Conservation (phyloP, 768 basidiomycete species). For the Lactifluus volemus region DNA sequence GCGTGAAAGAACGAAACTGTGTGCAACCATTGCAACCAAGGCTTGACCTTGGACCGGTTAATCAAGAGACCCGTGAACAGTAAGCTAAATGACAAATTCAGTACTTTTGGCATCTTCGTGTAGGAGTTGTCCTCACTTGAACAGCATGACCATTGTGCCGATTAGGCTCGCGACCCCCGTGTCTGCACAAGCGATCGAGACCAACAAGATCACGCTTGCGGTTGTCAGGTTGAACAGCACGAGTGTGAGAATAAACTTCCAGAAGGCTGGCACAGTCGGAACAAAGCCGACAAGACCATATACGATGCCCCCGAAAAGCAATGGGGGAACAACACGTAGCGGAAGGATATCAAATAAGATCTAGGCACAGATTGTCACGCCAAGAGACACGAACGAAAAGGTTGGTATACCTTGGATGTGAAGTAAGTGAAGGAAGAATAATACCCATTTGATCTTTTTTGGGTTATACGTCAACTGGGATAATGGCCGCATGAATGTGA, state of each 20-base stretch:
- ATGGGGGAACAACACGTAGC: conserved; percentile 86
- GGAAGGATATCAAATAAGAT: conserved; percentile 96
- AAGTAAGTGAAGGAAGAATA: conserved; percentile 98
- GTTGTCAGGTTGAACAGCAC: conserved; percentile 97
- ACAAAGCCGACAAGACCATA: conserved; percentile 95
- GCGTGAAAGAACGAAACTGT: conserved; percentile 98
- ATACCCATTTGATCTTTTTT: conserved; percentile 83
- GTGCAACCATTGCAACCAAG: conserved; percentile 74
- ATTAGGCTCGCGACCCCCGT: conserved; percentile 85
- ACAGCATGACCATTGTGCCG: conserved; percentile 95
- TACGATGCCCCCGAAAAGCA: conserved; percentile 92
- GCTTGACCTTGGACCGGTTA: conserved; percentile 79
- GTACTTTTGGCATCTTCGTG: background rate
- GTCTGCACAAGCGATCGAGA: conserved; percentile 84
- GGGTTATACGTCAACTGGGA: background rate
- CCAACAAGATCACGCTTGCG: conserved; percentile 81
- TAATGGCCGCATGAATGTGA: background rate
- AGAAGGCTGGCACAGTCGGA: conserved; percentile 80
- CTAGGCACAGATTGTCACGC: conserved; percentile 28
- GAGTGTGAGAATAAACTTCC: conserved; percentile 96
- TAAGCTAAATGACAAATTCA: conserved; percentile 42
- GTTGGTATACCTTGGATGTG: conserved; percentile 63
- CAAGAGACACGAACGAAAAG: background rate
- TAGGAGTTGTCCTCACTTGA: conserved; percentile 63
- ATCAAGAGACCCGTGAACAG: conserved; percentile 94